Base-by-base conservation (phyloP, 441 rosid genomes). In the Theobroma grandiflorum region DNA sequence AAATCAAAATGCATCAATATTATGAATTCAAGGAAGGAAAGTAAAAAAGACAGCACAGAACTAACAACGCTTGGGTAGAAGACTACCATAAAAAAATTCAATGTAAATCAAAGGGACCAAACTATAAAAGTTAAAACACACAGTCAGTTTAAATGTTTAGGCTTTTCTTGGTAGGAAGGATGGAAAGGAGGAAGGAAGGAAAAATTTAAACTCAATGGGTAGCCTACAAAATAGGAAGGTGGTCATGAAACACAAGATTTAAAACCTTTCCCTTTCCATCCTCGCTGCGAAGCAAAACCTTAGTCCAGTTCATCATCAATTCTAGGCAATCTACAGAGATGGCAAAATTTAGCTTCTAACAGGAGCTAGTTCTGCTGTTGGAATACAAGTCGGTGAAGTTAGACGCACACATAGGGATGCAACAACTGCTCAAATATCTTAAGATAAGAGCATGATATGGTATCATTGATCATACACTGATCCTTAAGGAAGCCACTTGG, bases 401-500 rank as follows among this genome's bases (percentile, higher is more conserved):
- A 18, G 45, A 15, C 16, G 22, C 22, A 40, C 55, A 43, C 2
- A 7, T 15, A 22, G 37, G 15, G n/a, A 50, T 50, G 57, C 2
- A 4, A 57, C 3, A 7, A 31, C 16, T 31, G 66, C 40, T 33
- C n/a, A 6, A 62, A 31, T 62, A 31, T 22, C 31, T 57, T 57
- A 57, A 57, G 20, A 38, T 43, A 68, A 68, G 72, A 68, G 35
- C 55, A 11, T 20, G 18, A 43, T 68, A 69, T n/a, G 72, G 40
- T 38, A 65, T 4, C 6, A 68, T 43, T 2, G 2, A 3, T 43
- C 35, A 45, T 43, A 43, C 53, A 40, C 45, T 10, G 15, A 38
- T 47, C 40, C 58, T 69, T 69, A 69, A 47, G 74, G 20, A 47
- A 69, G 40, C 40, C 74, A 31, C 40, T 31, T 49, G 26, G 42